Percentiles rank a stretch among this genome's conserved stretches.
phyloP scores from a whole-genome alignment of 1,139 yeast species.

The Geotrichum fermentans region DNA sequence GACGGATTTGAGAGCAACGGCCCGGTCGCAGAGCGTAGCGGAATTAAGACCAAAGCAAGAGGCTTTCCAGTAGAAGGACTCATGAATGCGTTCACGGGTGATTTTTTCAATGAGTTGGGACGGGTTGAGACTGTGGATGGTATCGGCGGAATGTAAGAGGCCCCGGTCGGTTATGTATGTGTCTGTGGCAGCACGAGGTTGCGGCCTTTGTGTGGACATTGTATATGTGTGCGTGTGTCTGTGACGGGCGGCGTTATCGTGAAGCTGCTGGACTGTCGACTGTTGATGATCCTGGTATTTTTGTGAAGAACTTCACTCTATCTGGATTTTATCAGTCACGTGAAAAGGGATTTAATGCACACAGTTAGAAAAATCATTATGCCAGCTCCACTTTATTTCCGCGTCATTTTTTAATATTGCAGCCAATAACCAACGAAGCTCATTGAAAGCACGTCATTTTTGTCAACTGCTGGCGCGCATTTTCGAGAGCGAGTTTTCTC shows the following conservation, averaged over 20 bases:
- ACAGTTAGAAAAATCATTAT: no score
- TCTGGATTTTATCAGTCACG: no score
- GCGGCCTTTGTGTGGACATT: background rate
- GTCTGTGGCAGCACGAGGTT: conserved; percentile 6
- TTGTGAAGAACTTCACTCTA: no score
- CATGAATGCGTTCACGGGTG: conserved; percentile 61
- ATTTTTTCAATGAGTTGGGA: conserved; percentile 61
- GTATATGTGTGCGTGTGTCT: background rate
- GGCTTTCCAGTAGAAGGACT: conserved; percentile 64
- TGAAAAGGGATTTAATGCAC: no score
- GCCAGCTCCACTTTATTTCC: no score
- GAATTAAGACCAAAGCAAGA: conserved; percentile 55
- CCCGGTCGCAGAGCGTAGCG: conserved; percentile 47
- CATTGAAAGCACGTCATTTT: no score
- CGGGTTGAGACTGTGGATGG: conserved; percentile 46
- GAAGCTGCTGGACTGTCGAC: no score
- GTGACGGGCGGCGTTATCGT: background rate
- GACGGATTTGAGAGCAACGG: conserved; percentile 40
- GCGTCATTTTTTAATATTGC: no score
- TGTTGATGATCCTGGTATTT: no score
- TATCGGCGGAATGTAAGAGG: conserved; percentile 32
- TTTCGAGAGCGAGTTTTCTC: no score
- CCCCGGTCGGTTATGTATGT: conserved; percentile 28
- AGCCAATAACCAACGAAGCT: no score
- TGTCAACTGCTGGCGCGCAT: no score